Percentiles rank a stretch among this genome's conserved stretches.
Evolutionary conservation across 805 yeast genomes (phyloP).

Genomic region (Komagataella kurtzmanii): DNA sequence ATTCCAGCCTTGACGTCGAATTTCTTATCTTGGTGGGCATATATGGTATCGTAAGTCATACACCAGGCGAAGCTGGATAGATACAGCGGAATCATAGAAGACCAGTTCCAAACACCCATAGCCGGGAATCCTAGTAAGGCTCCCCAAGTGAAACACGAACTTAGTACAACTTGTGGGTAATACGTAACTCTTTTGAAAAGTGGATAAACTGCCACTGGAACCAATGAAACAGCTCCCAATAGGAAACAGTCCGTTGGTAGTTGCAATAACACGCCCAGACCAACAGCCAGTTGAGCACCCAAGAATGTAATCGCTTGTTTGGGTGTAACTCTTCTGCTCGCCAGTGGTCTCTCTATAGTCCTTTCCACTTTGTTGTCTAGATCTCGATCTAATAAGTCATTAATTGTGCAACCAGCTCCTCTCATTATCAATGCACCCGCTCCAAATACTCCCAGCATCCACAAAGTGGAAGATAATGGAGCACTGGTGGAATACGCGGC

Average conservation of each 20-base stretch:
- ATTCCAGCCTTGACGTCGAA: conserved; percentile 87
- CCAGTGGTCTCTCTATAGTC: conserved; percentile 85
- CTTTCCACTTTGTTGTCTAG: conserved; percentile 79
- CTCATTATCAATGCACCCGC: conserved; percentile 86
- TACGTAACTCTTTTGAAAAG: conserved; percentile 89
- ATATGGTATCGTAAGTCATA: conserved; percentile 89
- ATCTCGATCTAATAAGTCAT: conserved; percentile 76
- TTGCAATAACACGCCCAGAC: conserved; percentile 55
- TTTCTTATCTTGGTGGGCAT: conserved; percentile 93
- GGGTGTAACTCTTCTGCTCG: conserved; percentile 68
- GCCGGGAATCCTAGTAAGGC: conserved; percentile 92
- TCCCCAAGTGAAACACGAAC: conserved; percentile 90
- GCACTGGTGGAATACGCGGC: conserved; percentile 71
- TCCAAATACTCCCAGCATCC: conserved; percentile 59
- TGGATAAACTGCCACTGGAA: conserved; percentile 79
- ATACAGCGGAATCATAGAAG: conserved; percentile 69
- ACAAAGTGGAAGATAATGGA: conserved; percentile 45
- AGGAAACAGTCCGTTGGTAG: conserved; percentile 75
- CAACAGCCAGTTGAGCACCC: conserved; percentile 61
- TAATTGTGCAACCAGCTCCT: conserved; percentile 96
- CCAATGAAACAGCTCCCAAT: conserved; percentile 69
- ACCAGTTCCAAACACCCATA: conserved; percentile 70
- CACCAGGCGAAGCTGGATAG: conserved; percentile 80
- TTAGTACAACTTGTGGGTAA: conserved; percentile 79
- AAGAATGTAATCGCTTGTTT: conserved; percentile 59